These are phyloP conservation scores for Elsinoe arachidis DNA, from an alignment of 2,329 filamentous ascomycete genomes.

Conservation along the genomic window DNA sequence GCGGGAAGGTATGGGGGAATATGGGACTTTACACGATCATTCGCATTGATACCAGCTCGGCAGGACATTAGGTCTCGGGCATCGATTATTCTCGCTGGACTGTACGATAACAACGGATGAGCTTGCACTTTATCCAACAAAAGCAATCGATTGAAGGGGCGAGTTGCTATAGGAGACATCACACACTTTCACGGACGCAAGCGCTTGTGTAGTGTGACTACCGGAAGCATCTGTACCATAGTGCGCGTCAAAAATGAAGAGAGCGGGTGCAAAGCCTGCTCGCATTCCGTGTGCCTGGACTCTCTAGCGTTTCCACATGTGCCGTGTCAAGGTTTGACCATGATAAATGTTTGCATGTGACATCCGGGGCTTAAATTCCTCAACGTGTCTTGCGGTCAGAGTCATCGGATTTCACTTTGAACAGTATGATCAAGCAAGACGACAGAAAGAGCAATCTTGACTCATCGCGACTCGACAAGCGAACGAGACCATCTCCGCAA, in stretches of 20 bases:
- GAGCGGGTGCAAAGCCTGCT: not conserved
- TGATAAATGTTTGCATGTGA: not conserved
- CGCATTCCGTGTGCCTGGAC: not conserved
- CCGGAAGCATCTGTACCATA: constrained; percentile 2
- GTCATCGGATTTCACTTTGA: too few species aligned
- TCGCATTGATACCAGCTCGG: constrained; percentile 14
- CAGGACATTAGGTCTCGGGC: constrained; percentile 4
- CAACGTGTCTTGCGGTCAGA: constrained; percentile 11
- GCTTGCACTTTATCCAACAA: not conserved
- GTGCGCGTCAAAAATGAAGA: not conserved
- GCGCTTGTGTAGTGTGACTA: not conserved
- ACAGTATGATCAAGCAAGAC: too few species aligned
- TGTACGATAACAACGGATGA: constrained; percentile 4
- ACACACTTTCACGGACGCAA: not conserved
- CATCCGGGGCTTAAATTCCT: not conserved
- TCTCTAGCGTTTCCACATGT: not conserved
- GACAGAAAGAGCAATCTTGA: not conserved
- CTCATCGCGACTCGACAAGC: not conserved
- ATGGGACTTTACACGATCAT: constrained; percentile 5
- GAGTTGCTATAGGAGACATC: not conserved
- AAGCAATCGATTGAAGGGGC: not conserved
- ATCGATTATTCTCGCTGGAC: constrained; percentile 3
- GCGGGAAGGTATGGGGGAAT: not conserved
- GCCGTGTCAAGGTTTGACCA: not conserved
- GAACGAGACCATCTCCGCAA: not conserved